phyloP scores from a whole-genome alignment of 768 basidiomycete species.

The Filobasidium wieringae region DNA sequence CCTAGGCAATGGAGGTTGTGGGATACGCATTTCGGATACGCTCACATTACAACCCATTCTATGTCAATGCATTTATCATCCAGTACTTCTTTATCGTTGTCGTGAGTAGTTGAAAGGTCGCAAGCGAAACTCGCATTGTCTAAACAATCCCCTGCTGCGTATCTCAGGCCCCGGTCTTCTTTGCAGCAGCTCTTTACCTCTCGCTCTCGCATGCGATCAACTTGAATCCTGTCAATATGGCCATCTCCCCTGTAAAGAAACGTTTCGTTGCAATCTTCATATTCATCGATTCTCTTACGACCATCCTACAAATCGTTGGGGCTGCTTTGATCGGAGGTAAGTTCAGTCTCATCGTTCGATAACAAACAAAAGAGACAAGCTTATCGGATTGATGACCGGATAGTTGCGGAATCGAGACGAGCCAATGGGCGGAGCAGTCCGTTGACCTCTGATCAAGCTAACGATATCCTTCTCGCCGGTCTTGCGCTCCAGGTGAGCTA shows the following conservation, averaged over 20 bases:
- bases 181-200: conserved; percentile 37
- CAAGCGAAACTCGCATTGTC: neutral
- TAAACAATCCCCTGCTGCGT: neutral
- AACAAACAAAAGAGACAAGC: neutral
- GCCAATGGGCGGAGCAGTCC: conserved; percentile 15
- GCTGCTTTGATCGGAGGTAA: conserved; percentile 34
- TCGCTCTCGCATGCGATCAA: conserved; percentile 25
- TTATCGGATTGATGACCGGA: neutral
- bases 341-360: neutral
- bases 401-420: conserved; percentile 31
- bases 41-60: conserved; percentile 27
- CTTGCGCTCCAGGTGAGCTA: conserved; percentile 33
- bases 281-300: conserved; percentile 28
- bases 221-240: conserved; percentile 17
- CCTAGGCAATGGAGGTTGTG: conserved; percentile 35
- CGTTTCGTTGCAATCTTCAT: conserved; percentile 31
- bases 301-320: conserved; percentile 36
- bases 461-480: conserved; percentile 39
- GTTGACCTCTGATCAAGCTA: conserved; percentile 30
- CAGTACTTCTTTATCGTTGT: conserved; percentile 36
- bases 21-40: conserved; percentile 33
- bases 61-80: conserved; percentile 29
- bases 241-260: conserved; percentile 25
- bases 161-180: conserved; percentile 31
- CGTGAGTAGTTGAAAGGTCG: conserved; percentile 16